These are phyloP conservation scores for Plectosphaerella sp. DNA, from an alignment of 2,329 filamentous ascomycete species.

Conservation along the genomic window DNA sequence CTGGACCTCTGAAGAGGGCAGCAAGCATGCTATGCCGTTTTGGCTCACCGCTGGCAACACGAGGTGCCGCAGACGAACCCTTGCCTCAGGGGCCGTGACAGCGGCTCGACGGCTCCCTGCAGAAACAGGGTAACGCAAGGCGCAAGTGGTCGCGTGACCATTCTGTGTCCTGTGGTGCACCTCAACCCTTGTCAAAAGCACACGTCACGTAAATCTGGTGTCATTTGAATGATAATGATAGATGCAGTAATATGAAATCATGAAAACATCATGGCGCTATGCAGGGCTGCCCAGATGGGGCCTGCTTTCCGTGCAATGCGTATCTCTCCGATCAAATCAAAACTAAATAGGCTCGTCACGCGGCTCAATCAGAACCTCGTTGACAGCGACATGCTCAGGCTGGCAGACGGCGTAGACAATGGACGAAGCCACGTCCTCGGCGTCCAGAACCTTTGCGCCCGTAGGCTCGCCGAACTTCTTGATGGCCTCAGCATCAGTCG, in stretches of 20 bases:
- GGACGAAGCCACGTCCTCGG: conserved; percentile 66
- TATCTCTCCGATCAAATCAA: too few relatives aligned
- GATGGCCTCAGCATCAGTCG: conserved; percentile 69
- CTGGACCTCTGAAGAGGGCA: neutral
- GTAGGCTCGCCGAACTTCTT: conserved; percentile 75
- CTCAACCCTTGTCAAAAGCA: too few relatives aligned
- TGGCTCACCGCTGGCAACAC: neutral
- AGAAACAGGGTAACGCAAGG: neutral
- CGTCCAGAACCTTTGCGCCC: conserved; percentile 69
- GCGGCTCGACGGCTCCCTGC: neutral
- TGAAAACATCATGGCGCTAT: too few relatives aligned
- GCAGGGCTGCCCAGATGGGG: too few relatives aligned
- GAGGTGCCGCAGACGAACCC: too few relatives aligned
- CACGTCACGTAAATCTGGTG: too few relatives aligned
- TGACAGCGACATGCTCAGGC: conserved; percentile 71
- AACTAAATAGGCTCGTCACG: conserved; percentile 68
- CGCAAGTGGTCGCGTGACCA: neutral
- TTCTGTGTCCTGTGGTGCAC: too few relatives aligned
- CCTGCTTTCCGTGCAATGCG: too few relatives aligned
- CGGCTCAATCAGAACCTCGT: conserved; percentile 76
- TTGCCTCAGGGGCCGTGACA: neutral
- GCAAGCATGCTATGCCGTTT: neutral
- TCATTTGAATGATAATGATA: neutral
- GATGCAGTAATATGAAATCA: neutral
- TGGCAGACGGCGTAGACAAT: conserved; percentile 73